Evolutionary conservation across 2,329 filamentous ascomycete species (phyloP).

Genomic region (Aureobasidium lini): DNA sequence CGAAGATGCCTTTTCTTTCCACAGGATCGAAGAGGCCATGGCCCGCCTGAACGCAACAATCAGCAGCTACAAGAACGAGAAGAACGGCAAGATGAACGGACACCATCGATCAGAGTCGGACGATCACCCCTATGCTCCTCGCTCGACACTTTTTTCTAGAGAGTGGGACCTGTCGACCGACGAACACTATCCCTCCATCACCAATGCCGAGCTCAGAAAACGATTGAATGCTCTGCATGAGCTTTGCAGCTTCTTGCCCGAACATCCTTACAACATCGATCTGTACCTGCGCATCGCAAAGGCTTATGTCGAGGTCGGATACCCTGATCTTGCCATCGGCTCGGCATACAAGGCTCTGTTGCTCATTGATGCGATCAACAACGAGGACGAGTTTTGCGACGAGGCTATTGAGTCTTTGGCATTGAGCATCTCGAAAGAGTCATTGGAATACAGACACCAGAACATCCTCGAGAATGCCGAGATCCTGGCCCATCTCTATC

Average conservation of each 20-base stretch:
- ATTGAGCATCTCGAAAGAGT: constrained; percentile 13
- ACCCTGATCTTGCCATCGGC: constrained; percentile 81
- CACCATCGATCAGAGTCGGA: constrained; percentile 9
- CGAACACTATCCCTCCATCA: constrained; percentile 15
- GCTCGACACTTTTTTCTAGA: constrained; percentile 4
- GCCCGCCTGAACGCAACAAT: constrained; percentile 11
- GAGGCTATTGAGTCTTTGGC: constrained; percentile 46
- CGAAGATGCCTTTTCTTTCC: constrained; percentile 8
- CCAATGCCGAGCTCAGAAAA: constrained; percentile 14
- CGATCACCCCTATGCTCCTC: constrained; percentile 7
- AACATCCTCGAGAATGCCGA: constrained; percentile 11
- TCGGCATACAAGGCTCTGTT: constrained; percentile 90
- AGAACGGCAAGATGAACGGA: constrained; percentile 7
- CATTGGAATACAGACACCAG: constrained; percentile 11
- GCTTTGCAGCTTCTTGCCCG: constrained; percentile 15
- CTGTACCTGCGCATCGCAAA: constrained; percentile 58
- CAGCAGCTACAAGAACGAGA: constrained; percentile 21
- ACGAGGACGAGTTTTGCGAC: constrained; percentile 76
- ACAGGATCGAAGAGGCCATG: constrained; percentile 13
- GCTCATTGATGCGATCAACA: constrained; percentile 69
- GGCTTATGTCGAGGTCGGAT: constrained; percentile 66
- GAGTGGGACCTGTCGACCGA: constrained; percentile 7
- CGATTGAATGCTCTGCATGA: constrained; percentile 10
- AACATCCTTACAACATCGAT: constrained; percentile 33
- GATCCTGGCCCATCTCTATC: constrained; percentile 10